phyloP scores from a whole-genome alignment of 306 rosid species.

The Pachyrhizus erosus region DNA sequence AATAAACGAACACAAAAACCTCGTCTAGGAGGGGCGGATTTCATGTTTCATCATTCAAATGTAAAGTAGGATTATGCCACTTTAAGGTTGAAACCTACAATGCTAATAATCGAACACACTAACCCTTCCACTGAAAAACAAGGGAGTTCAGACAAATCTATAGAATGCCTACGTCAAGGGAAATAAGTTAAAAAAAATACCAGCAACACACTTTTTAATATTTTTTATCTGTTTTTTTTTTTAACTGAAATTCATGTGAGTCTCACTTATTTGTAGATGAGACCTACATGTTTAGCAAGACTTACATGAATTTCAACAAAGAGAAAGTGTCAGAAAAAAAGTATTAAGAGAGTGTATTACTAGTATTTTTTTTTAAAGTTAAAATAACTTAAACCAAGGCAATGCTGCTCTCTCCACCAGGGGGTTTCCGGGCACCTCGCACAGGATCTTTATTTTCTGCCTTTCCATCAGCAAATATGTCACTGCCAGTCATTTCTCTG shows the following conservation, averaged over 20 bases:
- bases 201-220: not conserved
- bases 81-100: constrained; percentile 32
- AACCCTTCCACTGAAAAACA: constrained; percentile 39
- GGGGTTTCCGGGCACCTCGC: constrained; percentile 89
- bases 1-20: not conserved
- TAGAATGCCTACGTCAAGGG: constrained; percentile 40
- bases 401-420: constrained; percentile 96
- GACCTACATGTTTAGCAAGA: not conserved
- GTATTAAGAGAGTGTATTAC: not conserved
- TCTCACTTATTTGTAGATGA: not conserved
- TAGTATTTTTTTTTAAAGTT: not conserved
- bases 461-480: constrained; percentile 91
- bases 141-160: constrained; percentile 28
- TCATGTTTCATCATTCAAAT: constrained; percentile 23
- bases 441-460: constrained; percentile 68
- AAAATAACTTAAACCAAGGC: constrained; percentile 64
- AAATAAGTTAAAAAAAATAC: not conserved
- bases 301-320: not conserved
- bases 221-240: not conserved
- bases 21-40: not conserved
- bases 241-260: not conserved
- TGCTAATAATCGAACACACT: constrained; percentile 21
- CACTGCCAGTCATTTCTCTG: constrained; percentile 89
- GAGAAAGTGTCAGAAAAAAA: not conserved
- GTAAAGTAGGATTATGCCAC: constrained; percentile 12